Evolutionary conservation across 2,329 filamentous ascomycete species (phyloP).

Genomic region (Botryotinia narcissicola): DNA sequence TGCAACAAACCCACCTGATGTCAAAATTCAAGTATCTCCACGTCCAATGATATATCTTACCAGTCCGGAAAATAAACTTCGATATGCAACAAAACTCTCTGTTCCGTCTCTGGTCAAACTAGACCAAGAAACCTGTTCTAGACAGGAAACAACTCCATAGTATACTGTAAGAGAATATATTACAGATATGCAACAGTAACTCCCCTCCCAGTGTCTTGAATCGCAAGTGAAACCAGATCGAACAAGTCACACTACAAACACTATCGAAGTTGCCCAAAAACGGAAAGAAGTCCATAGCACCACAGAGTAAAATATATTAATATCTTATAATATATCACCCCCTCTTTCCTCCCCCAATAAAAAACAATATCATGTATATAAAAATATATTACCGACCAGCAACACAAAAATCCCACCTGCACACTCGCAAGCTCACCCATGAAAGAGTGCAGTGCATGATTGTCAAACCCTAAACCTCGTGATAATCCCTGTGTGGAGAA

Average conservation of each 20-base stretch:
- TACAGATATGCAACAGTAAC: neutral
- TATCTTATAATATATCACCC: neutral
- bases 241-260: neutral
- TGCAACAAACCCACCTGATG: neutral
- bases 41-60: neutral
- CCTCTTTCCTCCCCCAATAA: no score
- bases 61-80: neutral
- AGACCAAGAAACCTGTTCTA: neutral
- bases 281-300: neutral
- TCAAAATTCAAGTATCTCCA: neutral
- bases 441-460: neutral
- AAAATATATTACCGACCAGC: neutral
- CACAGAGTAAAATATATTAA: neutral
- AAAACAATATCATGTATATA: neutral
- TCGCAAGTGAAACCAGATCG: neutral
- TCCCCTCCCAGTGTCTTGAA: neutral
- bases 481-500: constrained; percentile 10
- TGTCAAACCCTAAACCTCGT: neutral
- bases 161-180: neutral
- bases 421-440: neutral
- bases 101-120: neutral
- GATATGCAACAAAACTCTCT: neutral
- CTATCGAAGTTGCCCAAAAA: neutral
- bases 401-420: neutral
- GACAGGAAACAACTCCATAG: neutral